These are phyloP conservation scores for Gynochthodes officinalis DNA, from an alignment of 257 asterid species.

Conservation along the genomic window DNA sequence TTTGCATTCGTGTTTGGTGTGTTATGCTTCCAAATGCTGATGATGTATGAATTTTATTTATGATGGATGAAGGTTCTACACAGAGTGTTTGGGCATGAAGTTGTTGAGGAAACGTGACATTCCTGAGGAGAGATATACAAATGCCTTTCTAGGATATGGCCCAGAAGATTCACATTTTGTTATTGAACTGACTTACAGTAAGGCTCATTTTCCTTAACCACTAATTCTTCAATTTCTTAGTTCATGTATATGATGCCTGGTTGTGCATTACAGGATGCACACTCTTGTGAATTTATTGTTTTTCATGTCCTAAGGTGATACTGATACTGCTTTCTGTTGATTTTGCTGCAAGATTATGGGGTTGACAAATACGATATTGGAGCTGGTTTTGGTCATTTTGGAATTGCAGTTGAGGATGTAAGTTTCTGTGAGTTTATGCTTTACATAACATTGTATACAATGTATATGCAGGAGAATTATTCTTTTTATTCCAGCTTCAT, in stretches of 20 bases:
- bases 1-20: slow-evolving; percentile 16
- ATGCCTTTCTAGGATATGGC: slow-evolving; percentile 98
- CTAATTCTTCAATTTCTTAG: slow-evolving; percentile 11
- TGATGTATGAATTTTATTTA: slow-evolving; percentile 11
- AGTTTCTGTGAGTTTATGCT: slow-evolving; percentile 34
- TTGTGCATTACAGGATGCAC: slow-evolving; percentile 11
- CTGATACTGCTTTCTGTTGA: slow-evolving; percentile 20
- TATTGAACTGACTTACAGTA: slow-evolving; percentile 95
- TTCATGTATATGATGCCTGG: slow-evolving; percentile 14
- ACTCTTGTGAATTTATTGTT: slow-evolving; percentile 4
- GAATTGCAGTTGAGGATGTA: slow-evolving; percentile 96
- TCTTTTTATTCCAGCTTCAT: not conserved
- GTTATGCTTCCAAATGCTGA: slow-evolving; percentile 17
- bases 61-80: slow-evolving; percentile 75
- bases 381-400: slow-evolving; percentile 90
- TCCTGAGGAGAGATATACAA: slow-evolving; percentile 92
- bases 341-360: slow-evolving; percentile 74
- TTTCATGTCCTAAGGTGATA: slow-evolving; percentile 14
- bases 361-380: slow-evolving; percentile 92
- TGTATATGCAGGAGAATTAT: not conserved
- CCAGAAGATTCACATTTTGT: slow-evolving; percentile 98
- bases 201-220: slow-evolving; percentile 23
- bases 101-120: slow-evolving; percentile 89
- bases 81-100: slow-evolving; percentile 97
- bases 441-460: not conserved